Evolutionary conservation across 345 rosid species (phyloP), one percentile per base, ranked within the genome.

Genomic region (Punica granatum): DNA sequence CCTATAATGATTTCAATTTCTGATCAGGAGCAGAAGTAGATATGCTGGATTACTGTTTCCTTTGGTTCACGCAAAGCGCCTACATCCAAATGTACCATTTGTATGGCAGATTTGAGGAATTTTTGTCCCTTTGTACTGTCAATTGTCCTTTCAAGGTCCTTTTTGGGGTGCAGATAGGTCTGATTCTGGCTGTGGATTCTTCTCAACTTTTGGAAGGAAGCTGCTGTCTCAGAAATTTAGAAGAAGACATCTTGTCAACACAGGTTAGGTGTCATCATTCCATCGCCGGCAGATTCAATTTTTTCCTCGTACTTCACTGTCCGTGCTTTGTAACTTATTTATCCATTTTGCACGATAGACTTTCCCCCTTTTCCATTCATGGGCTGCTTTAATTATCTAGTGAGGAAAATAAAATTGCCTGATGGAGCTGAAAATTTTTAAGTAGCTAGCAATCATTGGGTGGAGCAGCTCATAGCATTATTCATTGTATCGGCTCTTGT

Each of bases 231-330:
- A 56, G 61, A 56, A 56, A 12, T 56, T 30, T 3, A 28, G 61
- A 56, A 28, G 61, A 56, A 10, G 61, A 26, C 34, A 56, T 56
- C 61, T 30, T 56, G 34, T 56, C 61, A 28, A 25, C 61, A 10
- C 34, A 56, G 34, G 34, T 56, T 56, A 30, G 61, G 32, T 26
- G 61, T 30, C 61, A 56, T 56, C 61, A 56, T 56, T 56, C 34
- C 61, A 26, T 30, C 1, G 61, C 61, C 34, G 34, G 61, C 61
- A 26, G 33, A 11, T 12, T 26, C 26, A 13, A 51, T n/a, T 30
- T n/a, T 23, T 51, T 56, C 61, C 61, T 56, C 61, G 61, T 56
- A 56, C 33, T 28, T 56, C 19, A 56, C 30, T 56, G 61, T 12
- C 18, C 11, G 18, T 56, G 33, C 6, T 56, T 28, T 26, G 61